A percentile compares a stretch with the other conserved stretches of the same genome.
These are phyloP conservation scores for Ceratobasidium sp. DNA, from an alignment of 1,284 basidiomycete species.

Conservation along the genomic window DNA sequence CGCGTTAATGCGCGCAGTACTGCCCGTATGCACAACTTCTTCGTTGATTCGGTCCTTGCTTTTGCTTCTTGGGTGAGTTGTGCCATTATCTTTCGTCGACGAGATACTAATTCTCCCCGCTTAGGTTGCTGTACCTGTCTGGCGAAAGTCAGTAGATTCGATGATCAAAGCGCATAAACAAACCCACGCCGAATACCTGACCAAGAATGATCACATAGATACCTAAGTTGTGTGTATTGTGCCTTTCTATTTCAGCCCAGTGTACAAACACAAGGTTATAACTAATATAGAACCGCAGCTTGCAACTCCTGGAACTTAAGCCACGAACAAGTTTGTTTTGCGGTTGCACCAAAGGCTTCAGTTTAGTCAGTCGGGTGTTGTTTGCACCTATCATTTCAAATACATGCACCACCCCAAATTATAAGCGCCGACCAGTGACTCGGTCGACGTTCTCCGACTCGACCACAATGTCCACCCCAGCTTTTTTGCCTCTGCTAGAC, in stretches of 20 bases:
- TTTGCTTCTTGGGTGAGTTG: conserved; percentile 60
- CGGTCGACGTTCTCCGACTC: not conserved
- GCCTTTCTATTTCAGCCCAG: not conserved
- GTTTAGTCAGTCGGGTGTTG: not conserved
- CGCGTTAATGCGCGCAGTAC: conserved; percentile 74
- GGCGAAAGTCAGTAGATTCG: conserved; percentile 49
- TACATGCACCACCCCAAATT: conserved; percentile 39
- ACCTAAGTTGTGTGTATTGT: not conserved
- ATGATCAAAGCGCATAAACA: conserved; percentile 41
- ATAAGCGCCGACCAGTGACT: conserved; percentile 25
- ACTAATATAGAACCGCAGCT: too few relatives aligned
- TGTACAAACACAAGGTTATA: not conserved
- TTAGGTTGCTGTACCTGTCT: conserved; percentile 57
- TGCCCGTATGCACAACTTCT: conserved; percentile 69
- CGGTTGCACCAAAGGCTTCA: not conserved
- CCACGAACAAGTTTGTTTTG: too few relatives aligned
- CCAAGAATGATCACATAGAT: conserved; percentile 19
- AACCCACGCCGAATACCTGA: conserved; percentile 43
- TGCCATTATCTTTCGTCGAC: not conserved
- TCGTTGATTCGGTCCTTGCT: conserved; percentile 64
- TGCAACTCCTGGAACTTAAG: too few relatives aligned
- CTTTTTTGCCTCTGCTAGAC: conserved; percentile 58
- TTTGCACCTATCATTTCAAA: conserved; percentile 14
- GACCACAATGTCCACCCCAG: conserved; percentile 47
- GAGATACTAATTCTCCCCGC: not conserved